Conservation (phyloP, 208 protist genomes). For the Zelonia costaricensis region DNA sequence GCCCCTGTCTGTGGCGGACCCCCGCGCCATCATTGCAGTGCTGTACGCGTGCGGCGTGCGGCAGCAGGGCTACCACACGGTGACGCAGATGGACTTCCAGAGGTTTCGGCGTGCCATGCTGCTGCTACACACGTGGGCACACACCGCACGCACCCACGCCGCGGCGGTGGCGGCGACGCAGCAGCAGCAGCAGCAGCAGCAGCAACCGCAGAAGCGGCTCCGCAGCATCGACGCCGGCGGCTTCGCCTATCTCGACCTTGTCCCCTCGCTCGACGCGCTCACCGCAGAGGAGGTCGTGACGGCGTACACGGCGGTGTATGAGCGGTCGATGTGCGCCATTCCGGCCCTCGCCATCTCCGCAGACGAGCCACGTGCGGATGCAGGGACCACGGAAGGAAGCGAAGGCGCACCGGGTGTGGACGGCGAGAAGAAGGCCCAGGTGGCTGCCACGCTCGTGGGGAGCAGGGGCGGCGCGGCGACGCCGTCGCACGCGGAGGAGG, state of each 20-base stretch:
- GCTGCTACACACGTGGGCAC: slow-evolving; percentile 52
- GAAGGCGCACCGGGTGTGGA: not conserved
- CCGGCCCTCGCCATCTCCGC: slow-evolving; percentile 16
- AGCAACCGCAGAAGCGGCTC: not conserved
- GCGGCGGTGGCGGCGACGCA: not conserved
- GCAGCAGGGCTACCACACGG: slow-evolving; percentile 57
- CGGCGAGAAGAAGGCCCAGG: not conserved
- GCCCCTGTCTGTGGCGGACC: slow-evolving; percentile 39
- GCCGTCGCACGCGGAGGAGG: not conserved
- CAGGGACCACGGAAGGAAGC: not conserved
- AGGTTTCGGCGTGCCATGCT: slow-evolving; percentile 63
- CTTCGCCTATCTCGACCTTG: slow-evolving; percentile 25
- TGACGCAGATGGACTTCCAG: slow-evolving; percentile 50
- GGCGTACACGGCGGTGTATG: slow-evolving; percentile 37
- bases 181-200: slow-evolving; percentile 4
- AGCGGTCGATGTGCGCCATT: slow-evolving; percentile 28
- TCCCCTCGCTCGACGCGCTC: slow-evolving; percentile 46
- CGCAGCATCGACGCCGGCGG: too few species aligned
- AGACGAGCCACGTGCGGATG: not conserved
- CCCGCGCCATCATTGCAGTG: slow-evolving; percentile 42
- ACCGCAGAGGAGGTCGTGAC: slow-evolving; percentile 36
- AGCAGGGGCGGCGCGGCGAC: not conserved
- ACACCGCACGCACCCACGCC: too few species aligned
- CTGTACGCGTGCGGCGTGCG: slow-evolving; percentile 48
- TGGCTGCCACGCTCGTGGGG: not conserved